Base-by-base conservation (phyloP, 208 protist species). In the Novymonas esmeraldas region DNA sequence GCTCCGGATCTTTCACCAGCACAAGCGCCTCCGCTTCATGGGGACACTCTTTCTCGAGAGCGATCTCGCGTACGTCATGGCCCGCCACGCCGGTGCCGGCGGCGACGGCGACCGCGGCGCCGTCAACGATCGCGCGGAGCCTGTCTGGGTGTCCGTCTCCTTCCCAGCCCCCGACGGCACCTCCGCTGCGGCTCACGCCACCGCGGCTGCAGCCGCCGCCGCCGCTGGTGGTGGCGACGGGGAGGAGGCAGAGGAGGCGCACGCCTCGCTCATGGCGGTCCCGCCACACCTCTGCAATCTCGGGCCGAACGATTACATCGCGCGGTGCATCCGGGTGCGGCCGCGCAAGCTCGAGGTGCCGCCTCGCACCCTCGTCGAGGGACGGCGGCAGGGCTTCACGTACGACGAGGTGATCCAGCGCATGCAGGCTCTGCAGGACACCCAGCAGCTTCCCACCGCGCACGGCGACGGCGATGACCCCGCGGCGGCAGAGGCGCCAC, bases 21-120 rank as follows among this genome's bases (percentile, higher is more conserved):
- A 81, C 52, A 68, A 90, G 64, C 78, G 85, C 0, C 41, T 94
- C 18, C 85, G 81, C 22, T 94, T 94, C 73, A 86, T 81, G 58
- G 70, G 63, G 20, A 74, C 78, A 16, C 61, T 92, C 14, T 68
- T 79, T 26, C 67, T 89, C n/a, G 89, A 88, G 20, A 63, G 64
- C 41, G 81, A 82, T 56, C 18, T 51, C n/a, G 67, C 69, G 7
- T 31, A 45, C 26, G n/a, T 28, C 28, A 42, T 45, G 46, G 38
- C 31, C 11, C 29, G 46, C 9, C 1, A 2, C 26, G 41, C 6
- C 4, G 26, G 22, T 7, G 39, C 60, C 0, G 11, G 20, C 44
- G 18, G 38, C 38, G 44, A 18, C 16, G 59, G 51, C 28, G 45
- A 55, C n/a, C 22, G 22, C 31, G 38, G 55, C 28, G 20, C 14